Conservation (phyloP, 345 rosid genomes). For the Iberis pinnata region DNA sequence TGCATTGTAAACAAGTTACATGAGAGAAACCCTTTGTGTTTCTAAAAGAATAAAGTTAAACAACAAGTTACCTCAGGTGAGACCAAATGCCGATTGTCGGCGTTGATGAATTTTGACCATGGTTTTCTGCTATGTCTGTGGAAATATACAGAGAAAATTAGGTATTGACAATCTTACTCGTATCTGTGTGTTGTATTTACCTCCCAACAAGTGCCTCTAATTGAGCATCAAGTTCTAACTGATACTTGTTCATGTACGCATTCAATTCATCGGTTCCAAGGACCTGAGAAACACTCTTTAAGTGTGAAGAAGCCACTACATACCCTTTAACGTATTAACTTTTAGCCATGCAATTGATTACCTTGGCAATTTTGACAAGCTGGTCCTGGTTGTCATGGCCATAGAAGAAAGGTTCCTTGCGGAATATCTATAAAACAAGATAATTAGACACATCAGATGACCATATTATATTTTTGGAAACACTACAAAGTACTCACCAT, state of each 20-base stretch:
- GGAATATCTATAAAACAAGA: conserved; percentile 54
- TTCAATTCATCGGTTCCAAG: conserved; percentile 94
- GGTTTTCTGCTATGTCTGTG: conserved; percentile 90
- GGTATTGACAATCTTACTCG: neutral
- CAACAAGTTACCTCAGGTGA: conserved; percentile 65
- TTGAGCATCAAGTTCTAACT: conserved; percentile 92
- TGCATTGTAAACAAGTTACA: conserved; percentile 26
- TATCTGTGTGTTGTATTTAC: conserved; percentile 28
- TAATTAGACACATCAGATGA: neutral
- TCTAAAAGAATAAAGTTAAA: neutral
- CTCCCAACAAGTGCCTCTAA: conserved; percentile 95
- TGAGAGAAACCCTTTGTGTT: neutral
- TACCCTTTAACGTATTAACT: neutral
- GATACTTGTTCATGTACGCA: conserved; percentile 85
- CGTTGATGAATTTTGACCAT: conserved; percentile 81
- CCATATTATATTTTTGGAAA: neutral
- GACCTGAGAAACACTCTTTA: conserved; percentile 43
- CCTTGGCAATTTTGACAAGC: conserved; percentile 97
- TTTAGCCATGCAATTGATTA: conserved; percentile 20
- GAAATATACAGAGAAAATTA: neutral
- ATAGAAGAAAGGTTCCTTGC: conserved; percentile 97
- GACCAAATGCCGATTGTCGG: conserved; percentile 89
- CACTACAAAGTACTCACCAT: conserved; percentile 54
- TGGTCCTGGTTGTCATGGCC: conserved; percentile 99
- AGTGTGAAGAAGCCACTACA: neutral